Evolutionary conservation across 2,329 filamentous ascomycete species (phyloP).

Genomic region (Fusarium nematophilum): DNA sequence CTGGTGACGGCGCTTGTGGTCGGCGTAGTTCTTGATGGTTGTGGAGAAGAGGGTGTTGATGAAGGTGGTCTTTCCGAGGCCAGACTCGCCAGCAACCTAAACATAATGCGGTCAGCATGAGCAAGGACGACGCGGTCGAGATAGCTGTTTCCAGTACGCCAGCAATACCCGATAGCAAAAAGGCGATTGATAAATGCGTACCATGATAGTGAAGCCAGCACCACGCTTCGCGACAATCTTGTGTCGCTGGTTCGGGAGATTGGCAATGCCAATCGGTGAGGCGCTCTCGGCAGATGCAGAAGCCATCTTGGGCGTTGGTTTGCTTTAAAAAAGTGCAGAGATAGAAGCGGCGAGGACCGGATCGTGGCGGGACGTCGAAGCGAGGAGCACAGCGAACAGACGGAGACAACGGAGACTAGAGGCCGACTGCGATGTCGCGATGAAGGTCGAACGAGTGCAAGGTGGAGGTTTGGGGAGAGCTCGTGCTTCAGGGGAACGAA

Average conservation of each 20-base stretch:
- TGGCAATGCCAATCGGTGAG: slow-evolving; percentile 79
- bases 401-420: slow-evolving; percentile 35
- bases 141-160: neutral
- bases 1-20: slow-evolving; percentile 98
- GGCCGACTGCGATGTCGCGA: slow-evolving; percentile 40
- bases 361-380: slow-evolving; percentile 10
- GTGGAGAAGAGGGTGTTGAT: slow-evolving; percentile 99
- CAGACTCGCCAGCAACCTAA: slow-evolving; percentile 97
- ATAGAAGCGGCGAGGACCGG: slow-evolving; percentile 16
- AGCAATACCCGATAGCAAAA: neutral
- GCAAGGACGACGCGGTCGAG: neutral
- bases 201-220: slow-evolving; percentile 99
- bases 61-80: slow-evolving; percentile 98
- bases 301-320: slow-evolving; percentile 60
- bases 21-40: slow-evolving; percentile 99
- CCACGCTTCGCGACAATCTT: slow-evolving; percentile 85
- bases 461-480: slow-evolving; percentile 46
- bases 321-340: slow-evolving; percentile 11
- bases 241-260: slow-evolving; percentile 79
- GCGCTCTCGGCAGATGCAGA: slow-evolving; percentile 68
- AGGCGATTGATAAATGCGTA: slow-evolving; percentile 56
- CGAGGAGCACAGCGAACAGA: slow-evolving; percentile 31
- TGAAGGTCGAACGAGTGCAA: slow-evolving; percentile 45
- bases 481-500: slow-evolving; percentile 52
- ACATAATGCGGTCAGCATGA: slow-evolving; percentile 26